Evolutionary conservation across 129 eudicot genomes (phyloP).

Genomic region (Deinandra increscens): DNA sequence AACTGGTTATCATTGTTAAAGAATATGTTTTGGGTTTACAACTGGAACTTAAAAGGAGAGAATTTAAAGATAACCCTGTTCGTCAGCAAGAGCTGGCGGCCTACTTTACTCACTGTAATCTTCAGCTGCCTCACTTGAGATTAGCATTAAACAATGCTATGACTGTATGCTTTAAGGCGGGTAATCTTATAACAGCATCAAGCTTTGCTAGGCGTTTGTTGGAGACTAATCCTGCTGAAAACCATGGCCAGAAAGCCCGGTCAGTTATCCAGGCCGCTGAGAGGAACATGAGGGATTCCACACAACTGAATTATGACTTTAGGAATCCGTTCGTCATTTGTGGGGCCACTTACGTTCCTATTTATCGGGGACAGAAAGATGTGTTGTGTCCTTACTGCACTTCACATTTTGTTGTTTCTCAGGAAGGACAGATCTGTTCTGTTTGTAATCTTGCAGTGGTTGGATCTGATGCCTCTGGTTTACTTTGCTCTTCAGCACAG

Average conservation of each 20-base stretch:
- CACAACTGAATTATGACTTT: slow-evolving; percentile 54
- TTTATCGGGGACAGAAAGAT: slow-evolving; percentile 60
- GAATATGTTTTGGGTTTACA: slow-evolving; percentile 56
- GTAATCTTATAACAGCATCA: slow-evolving; percentile 48
- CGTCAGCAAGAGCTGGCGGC: slow-evolving; percentile 65
- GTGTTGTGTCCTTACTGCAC: slow-evolving; percentile 54
- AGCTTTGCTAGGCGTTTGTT: slow-evolving; percentile 55
- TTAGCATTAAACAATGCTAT: slow-evolving; percentile 51
- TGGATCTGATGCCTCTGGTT: slow-evolving; percentile 60
- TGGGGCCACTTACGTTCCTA: slow-evolving; percentile 64
- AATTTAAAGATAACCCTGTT: slow-evolving; percentile 39
- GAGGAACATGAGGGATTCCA: slow-evolving; percentile 49
- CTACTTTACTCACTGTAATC: slow-evolving; percentile 60
- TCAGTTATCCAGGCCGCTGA: slow-evolving; percentile 57
- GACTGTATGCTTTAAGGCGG: slow-evolving; percentile 46
- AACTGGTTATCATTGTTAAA: slow-evolving; percentile 43
- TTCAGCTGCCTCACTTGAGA: slow-evolving; percentile 57
- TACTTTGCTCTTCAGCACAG: slow-evolving; percentile 61
- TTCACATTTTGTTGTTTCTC: slow-evolving; percentile 49
- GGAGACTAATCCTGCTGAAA: slow-evolving; percentile 55
- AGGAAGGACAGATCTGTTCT: slow-evolving; percentile 50
- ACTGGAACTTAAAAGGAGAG: slow-evolving; percentile 57
- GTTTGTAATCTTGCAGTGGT: slow-evolving; percentile 60
- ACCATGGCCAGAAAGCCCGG: slow-evolving; percentile 46
- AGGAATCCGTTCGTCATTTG: slow-evolving; percentile 64